Conservation (phyloP, 1,139 yeast genomes). For the Sugiyamaella xylanicola region DNA sequence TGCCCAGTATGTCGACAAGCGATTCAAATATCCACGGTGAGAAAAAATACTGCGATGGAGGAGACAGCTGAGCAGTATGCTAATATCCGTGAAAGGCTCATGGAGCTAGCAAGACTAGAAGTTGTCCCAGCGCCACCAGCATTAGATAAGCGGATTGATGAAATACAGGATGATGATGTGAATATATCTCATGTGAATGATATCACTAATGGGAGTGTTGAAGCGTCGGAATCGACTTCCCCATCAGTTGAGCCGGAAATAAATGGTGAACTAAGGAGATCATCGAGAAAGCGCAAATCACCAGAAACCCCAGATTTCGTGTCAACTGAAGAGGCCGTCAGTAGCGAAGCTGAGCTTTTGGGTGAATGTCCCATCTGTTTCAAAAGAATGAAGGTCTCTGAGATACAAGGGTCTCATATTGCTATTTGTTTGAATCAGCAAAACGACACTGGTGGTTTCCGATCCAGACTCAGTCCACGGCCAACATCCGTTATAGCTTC, state of each 20-base stretch:
- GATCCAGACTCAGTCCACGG: not conserved
- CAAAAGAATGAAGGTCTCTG: constrained; percentile 55
- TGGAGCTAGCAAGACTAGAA: constrained; percentile 11
- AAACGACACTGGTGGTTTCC: not conserved
- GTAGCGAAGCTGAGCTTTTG: constrained; percentile 18
- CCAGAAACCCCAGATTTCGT: constrained; percentile 15
- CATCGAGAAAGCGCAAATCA: constrained; percentile 16
- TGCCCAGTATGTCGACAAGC: constrained; percentile 84
- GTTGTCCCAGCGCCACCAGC: not conserved
- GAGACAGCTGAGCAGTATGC: constrained; percentile 65
- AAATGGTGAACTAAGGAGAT: constrained; percentile 11
- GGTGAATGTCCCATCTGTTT: constrained; percentile 69
- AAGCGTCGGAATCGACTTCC: not conserved
- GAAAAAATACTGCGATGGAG: constrained; percentile 71
- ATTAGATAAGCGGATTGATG: constrained; percentile 1
- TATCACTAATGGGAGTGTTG: no score
- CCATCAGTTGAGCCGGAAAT: not conserved
- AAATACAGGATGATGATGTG: not conserved
- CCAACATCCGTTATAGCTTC: constrained; percentile 6
- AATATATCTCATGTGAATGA: not conserved
- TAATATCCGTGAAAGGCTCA: constrained; percentile 38
- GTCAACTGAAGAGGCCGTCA: constrained; percentile 9
- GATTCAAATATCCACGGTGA: constrained; percentile 68
- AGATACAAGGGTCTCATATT: constrained; percentile 67
- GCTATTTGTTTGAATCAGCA: constrained; percentile 56